These are phyloP conservation scores for Candida silvicultrix DNA, from an alignment of 805 yeast genomes.

Conservation along the genomic window DNA sequence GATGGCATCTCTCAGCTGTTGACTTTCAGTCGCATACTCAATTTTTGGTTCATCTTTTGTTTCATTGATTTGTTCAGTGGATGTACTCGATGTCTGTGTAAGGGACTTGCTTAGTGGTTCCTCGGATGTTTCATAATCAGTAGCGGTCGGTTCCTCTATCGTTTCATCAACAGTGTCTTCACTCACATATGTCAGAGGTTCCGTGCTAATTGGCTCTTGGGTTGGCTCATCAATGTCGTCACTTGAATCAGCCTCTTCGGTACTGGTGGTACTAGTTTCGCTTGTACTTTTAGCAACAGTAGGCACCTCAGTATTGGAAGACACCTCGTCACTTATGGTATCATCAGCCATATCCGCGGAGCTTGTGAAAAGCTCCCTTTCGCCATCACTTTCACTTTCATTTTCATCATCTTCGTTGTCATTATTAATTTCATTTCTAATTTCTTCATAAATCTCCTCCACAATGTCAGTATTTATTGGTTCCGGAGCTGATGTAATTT, in stretches of 20 bases:
- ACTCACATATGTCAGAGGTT: too few relatives aligned
- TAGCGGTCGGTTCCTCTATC: background rate
- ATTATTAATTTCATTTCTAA: background rate
- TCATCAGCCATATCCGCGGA: too few relatives aligned
- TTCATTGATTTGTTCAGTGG: background rate
- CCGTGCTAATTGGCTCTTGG: background rate
- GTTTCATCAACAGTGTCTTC: background rate
- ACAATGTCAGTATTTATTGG: background rate
- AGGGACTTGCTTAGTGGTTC: background rate
- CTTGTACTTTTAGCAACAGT: too few relatives aligned
- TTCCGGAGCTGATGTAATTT: background rate
- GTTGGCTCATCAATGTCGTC: too few relatives aligned
- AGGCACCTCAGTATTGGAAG: too few relatives aligned
- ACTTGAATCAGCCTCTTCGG: background rate
- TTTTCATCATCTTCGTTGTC: background rate
- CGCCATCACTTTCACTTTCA: background rate
- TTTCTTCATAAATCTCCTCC: background rate
- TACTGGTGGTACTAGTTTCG: too few relatives aligned
- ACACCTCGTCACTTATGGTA: too few relatives aligned
- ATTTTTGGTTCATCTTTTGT: background rate
- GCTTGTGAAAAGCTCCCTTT: too few relatives aligned
- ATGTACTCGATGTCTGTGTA: background rate
- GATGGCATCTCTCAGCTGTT: background rate
- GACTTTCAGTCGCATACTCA: background rate
- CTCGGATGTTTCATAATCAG: background rate